Evolutionary conservation across 345 rosid species (phyloP), one percentile per base, ranked within the genome.

Genomic region (Physaria fendleri): DNA sequence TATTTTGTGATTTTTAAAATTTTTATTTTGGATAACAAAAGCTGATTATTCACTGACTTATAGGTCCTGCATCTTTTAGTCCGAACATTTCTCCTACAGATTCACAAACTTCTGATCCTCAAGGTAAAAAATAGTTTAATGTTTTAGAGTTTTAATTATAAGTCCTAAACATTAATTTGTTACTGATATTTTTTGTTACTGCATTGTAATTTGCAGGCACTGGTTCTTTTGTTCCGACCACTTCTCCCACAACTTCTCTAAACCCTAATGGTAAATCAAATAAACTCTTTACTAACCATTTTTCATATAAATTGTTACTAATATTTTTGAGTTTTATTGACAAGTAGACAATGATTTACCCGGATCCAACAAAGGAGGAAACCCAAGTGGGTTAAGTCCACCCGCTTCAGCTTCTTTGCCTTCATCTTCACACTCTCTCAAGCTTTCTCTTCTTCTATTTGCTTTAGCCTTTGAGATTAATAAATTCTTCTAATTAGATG

Each of bases 31-130:
- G n/a, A n/a, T n/a, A n/a, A n/a, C n/a, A n/a, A n/a, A n/a, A n/a
- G n/a, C n/a, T n/a, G n/a, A n/a, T n/a, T n/a, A n/a, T n/a, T n/a
- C n/a, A n/a, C n/a, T n/a, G 6, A 58, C 15, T 30, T 27, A 39
- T 77, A 80, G 95, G 84, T 33, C 88, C 95, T 6, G 40, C 23
- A n/a, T 34, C 82, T 23, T 69, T 82, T 3, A 79, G 72, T 11
- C 90, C 89, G 17, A 67, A 50, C 28, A 55, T 25, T 2, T 64
- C 85, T 55, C n/a, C n/a, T n/a, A n/a, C n/a, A n/a, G n/a, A n/a
- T n/a, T n/a, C n/a, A n/a, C n/a, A n/a, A n/a, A n/a, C n/a, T n/a
- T n/a, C n/a, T n/a, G n/a, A n/a, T n/a, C n/a, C n/a, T n/a, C n/a
- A n/a, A n/a, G n/a, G n/a, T n/a, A n/a, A n/a, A n/a, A n/a, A n/a